Evolutionary conservation across 768 basidiomycete species (phyloP), one percentile per base, ranked within the genome.

Genomic region (Leucogyrophana mollusca): DNA sequence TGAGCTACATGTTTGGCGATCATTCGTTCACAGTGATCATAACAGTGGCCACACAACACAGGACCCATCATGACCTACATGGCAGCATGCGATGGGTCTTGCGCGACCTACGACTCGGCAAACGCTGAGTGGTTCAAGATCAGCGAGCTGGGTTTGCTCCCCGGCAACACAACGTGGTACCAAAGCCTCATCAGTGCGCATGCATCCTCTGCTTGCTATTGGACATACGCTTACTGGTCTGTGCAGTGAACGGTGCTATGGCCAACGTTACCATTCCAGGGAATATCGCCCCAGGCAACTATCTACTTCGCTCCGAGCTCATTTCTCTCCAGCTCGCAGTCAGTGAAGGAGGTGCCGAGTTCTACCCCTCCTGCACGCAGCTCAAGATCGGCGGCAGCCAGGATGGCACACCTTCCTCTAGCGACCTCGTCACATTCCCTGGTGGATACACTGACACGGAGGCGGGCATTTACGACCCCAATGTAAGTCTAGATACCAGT

Each of bases 41-140:
- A 9, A 25, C 35, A 76, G 68, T 79, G 77, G 79, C 69, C 69
- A 2, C 79, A 87, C 59, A 69, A 79, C 44, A 76, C 69, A 14
- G 87, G 87, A 1, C 86, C 86, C 1, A 70, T 87, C 68, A 68
- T 89, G 65, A 85, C 83, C 40, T 90, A 89, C 64, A 74, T 90
- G 77, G 76, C 85, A 4, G 64, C 69, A 39, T 90, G 88, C 55
- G 64, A 60, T 34, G 66, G 71, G 0, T 56, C 77, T 20, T 89
- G 87, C 64, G 71, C 73, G 49, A 62, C 80, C 50, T 87, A 82
- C 60, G 73, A 86, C 58, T 64, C 78, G 4, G 67, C 72, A 10
- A 62, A 69, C 27, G 80, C 84, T 4, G 69, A 82, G 53, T 90
- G 84, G 84, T 87, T 89, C 77, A 89, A 89, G 71, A 77, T 85